phyloP scores from a whole-genome alignment of 192 early-diverging fungal genomes.

The Paraglomus brasilianum region DNA sequence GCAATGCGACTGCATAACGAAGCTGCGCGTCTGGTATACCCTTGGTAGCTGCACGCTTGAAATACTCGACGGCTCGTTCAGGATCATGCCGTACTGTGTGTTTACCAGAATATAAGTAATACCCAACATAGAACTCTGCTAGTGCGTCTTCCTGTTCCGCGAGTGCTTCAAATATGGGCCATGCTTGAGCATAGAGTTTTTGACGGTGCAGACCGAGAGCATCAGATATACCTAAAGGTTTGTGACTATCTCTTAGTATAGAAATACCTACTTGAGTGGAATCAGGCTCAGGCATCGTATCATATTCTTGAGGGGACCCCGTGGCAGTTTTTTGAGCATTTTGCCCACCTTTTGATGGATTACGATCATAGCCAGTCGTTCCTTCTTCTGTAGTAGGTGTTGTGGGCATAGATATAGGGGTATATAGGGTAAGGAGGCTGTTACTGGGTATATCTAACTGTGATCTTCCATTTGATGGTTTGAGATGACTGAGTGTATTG shows the following conservation, averaged over 20 bases:
- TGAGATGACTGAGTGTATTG: neutral
- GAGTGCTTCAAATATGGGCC: neutral
- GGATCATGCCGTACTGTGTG: neutral
- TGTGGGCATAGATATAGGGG: too few species aligned
- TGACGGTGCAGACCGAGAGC: neutral
- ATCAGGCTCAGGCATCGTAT: neutral
- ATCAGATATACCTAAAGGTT: neutral
- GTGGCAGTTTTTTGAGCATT: too few species aligned
- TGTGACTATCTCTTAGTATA: neutral
- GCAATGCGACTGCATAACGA: constrained; percentile 1
- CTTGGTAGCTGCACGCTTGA: neutral
- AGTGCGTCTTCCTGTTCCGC: neutral
- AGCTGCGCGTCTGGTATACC: constrained; percentile 7
- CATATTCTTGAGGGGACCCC: too few species aligned
- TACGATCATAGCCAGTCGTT: too few species aligned
- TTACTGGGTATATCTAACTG: too few species aligned
- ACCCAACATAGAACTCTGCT: constrained; percentile 19
- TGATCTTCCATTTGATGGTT: neutral
- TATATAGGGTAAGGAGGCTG: too few species aligned
- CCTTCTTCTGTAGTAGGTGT: too few species aligned
- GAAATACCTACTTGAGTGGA: neutral
- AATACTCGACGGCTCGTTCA: constrained; percentile 10
- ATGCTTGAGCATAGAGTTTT: neutral
- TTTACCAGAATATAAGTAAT: constrained; percentile 5
- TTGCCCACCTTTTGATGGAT: too few species aligned